Conservation (phyloP, 306 rosid genomes). For the Cucurbita argyrosperma region DNA sequence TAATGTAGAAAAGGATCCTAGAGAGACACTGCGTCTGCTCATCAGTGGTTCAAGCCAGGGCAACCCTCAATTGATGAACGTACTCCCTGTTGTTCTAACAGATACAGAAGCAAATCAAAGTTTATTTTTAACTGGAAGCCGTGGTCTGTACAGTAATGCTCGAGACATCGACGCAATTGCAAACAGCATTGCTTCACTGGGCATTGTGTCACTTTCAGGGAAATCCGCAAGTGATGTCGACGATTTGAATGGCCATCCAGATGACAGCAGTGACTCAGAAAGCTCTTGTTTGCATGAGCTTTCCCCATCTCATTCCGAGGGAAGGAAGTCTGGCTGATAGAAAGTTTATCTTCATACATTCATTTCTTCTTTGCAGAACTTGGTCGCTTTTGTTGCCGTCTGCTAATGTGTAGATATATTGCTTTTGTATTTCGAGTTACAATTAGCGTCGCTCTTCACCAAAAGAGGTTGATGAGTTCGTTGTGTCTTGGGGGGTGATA, state of each 20-base stretch:
- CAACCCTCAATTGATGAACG: constrained; percentile 41
- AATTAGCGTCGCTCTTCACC: neutral
- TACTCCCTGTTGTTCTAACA: constrained; percentile 53
- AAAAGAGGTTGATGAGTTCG: neutral
- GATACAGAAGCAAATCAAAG: constrained; percentile 36
- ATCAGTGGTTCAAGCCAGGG: constrained; percentile 62
- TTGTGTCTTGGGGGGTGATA: neutral
- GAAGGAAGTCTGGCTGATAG: constrained; percentile 9
- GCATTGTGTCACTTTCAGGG: constrained; percentile 64
- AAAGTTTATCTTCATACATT: neutral
- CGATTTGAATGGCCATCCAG: constrained; percentile 13
- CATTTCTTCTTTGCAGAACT: constrained; percentile 6
- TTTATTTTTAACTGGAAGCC: constrained; percentile 59
- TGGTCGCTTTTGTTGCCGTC: neutral
- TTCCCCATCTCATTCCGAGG: neutral
- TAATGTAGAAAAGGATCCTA: constrained; percentile 75
- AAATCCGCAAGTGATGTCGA: constrained; percentile 19
- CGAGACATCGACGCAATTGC: constrained; percentile 60
- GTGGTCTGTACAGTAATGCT: constrained; percentile 59
- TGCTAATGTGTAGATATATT: neutral
- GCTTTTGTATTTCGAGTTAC: neutral
- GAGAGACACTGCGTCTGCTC: constrained; percentile 82
- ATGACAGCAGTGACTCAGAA: constrained; percentile 22
- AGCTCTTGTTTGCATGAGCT: constrained; percentile 24
- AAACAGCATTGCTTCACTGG: constrained; percentile 72